Evolutionary conservation across 2,329 filamentous ascomycete species (phyloP).

Genomic region (Emericellopsis cladophorae): DNA sequence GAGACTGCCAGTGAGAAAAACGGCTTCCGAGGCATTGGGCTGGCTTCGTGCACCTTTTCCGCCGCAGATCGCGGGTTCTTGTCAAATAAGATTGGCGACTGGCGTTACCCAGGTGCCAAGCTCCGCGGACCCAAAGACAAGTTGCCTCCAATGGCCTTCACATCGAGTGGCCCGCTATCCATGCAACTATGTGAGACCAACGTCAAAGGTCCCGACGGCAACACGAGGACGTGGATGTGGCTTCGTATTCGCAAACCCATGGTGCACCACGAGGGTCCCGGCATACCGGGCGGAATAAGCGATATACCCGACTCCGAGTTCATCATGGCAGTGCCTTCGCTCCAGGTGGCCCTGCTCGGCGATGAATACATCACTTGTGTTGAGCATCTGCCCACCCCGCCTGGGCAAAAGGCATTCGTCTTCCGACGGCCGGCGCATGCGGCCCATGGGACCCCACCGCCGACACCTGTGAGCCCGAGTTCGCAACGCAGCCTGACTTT

Average conservation of each 20-base stretch:
- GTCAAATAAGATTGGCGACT: no score
- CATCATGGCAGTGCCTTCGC: background rate
- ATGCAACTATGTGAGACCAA: no score
- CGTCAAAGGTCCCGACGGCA: background rate
- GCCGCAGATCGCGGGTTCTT: no score
- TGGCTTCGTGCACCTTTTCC: no score
- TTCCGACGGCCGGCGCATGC: background rate
- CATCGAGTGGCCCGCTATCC: no score
- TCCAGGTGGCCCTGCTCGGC: background rate
- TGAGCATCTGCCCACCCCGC: background rate
- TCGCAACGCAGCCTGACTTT: slow-evolving; percentile 6
- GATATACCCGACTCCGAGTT: background rate
- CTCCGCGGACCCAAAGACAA: no score
- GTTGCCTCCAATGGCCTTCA: no score
- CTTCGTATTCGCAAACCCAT: background rate
- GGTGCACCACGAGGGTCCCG: background rate
- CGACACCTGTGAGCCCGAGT: background rate
- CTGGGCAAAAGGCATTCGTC: background rate
- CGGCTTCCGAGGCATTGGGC: no score
- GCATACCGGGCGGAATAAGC: background rate
- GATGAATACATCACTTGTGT: background rate
- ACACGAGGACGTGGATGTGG: background rate
- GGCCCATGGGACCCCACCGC: background rate
- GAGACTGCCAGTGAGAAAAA: no score
- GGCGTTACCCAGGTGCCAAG: no score